These are phyloP conservation scores for Pseudomonodictys pantanalensis DNA, from an alignment of 495 filamentous ascomycete species.

Conservation along the genomic window DNA sequence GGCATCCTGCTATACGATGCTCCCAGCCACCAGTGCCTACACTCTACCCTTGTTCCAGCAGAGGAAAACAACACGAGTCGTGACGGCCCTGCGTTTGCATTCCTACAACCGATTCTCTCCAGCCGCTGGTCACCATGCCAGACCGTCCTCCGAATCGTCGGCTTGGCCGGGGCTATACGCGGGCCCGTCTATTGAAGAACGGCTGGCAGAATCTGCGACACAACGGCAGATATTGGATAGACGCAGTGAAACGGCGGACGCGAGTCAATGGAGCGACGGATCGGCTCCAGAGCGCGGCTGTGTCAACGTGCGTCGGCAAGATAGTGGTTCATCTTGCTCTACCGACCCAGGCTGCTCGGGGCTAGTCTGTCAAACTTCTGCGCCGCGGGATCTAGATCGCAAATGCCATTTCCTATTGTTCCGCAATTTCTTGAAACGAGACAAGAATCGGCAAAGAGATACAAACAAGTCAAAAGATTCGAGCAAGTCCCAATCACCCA, in stretches of 20 bases:
- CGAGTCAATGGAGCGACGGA: conserved; percentile 7
- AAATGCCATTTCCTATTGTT: not conserved
- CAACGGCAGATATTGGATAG: not conserved
- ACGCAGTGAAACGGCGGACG: not conserved
- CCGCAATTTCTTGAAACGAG: not conserved
- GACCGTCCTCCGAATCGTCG: conserved; percentile 7
- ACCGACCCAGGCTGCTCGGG: not conserved
- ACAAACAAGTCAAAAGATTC: not conserved
- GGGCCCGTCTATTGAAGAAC: conserved; percentile 25
- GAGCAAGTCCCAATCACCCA: not conserved
- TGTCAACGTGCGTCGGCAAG: not conserved
- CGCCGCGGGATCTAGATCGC: not conserved
- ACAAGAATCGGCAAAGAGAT: not conserved
- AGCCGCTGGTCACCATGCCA: conserved; percentile 25
- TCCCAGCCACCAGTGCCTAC: conserved; percentile 5
- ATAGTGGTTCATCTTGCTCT: not conserved
- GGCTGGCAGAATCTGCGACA: conserved; percentile 17
- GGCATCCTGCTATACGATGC: conserved; percentile 22
- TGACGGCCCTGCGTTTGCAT: conserved; percentile 19
- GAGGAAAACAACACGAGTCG: not conserved
- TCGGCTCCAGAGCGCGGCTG: not conserved
- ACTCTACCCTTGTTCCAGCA: conserved; percentile 12
- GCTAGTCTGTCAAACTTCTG: not conserved
- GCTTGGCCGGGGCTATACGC: conserved; percentile 24
- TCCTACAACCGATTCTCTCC: conserved; percentile 19